Evolutionary conservation across 2,329 filamentous ascomycete species (phyloP).

Genomic region (Microdochium nivale): DNA sequence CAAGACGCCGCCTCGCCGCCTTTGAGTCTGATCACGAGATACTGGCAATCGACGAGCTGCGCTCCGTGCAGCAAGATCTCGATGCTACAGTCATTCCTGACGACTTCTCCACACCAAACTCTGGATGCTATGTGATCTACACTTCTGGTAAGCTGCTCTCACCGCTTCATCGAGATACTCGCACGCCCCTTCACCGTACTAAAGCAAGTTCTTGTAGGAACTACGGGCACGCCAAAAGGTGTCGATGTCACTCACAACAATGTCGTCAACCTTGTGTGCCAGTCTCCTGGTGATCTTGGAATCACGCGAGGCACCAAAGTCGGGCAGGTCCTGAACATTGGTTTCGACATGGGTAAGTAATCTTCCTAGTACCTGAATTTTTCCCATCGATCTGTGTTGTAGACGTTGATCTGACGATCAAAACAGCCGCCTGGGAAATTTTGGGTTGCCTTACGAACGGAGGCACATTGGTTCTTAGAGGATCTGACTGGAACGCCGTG

Average conservation of each 20-base stretch:
- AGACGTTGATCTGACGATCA: slow-evolving; percentile 1
- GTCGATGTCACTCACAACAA: slow-evolving; percentile 48
- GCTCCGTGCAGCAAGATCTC: slow-evolving; percentile 11
- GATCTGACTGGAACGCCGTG: slow-evolving; percentile 37
- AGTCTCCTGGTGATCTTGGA: slow-evolving; percentile 40
- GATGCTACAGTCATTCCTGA: slow-evolving; percentile 8
- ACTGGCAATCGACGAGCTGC: slow-evolving; percentile 10
- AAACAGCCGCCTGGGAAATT: slow-evolving; percentile 50
- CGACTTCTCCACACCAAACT: slow-evolving; percentile 15
- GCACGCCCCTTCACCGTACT: background rate
- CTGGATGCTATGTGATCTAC: slow-evolving; percentile 35
- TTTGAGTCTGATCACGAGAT: slow-evolving; percentile 20
- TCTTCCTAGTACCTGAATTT: background rate
- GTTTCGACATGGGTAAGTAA: slow-evolving; percentile 51
- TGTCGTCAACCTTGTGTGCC: slow-evolving; percentile 43
- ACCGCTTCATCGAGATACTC: background rate
- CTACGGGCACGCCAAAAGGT: slow-evolving; percentile 49
- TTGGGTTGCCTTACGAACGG: slow-evolving; percentile 48
- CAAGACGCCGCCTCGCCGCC: slow-evolving; percentile 4
- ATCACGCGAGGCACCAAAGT: slow-evolving; percentile 41
- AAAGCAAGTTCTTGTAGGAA: slow-evolving; percentile 17
- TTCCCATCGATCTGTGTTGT: slow-evolving; percentile 1
- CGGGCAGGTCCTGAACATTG: slow-evolving; percentile 47
- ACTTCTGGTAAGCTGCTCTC: slow-evolving; percentile 32
- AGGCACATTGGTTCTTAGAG: slow-evolving; percentile 44